Conservation (phyloP, 164 flowering plant genomes). For the Cinnamomum chago region DNA sequence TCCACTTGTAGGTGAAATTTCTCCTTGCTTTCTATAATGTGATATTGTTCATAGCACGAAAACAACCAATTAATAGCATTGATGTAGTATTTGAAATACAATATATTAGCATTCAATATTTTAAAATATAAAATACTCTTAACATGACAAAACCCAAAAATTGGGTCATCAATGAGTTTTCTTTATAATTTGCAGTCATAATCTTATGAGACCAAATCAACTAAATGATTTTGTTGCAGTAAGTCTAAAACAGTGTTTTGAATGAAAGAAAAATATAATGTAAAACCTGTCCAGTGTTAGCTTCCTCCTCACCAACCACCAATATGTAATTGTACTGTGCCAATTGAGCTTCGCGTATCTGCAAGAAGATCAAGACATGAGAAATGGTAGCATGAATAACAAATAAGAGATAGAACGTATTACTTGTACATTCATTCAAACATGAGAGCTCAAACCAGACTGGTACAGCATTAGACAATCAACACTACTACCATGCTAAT, state of each 20-base stretch:
- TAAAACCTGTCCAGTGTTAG: conserved; percentile 61
- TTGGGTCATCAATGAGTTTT: not conserved
- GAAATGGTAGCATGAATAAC: not conserved
- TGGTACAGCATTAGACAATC: not conserved
- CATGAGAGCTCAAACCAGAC: not conserved
- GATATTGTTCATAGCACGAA: no score
- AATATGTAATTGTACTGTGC: conserved; percentile 92
- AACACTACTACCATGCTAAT: not conserved
- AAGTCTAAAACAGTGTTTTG: conserved; percentile 5
- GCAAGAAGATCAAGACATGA: conserved; percentile 6
- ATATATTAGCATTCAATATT: no score
- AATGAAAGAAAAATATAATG: not conserved
- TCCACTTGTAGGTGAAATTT: not conserved
- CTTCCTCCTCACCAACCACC: conserved; percentile 95
- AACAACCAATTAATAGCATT: no score
- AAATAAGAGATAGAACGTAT: not conserved
- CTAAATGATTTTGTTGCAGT: not conserved
- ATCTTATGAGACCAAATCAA: not conserved
- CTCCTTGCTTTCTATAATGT: not conserved
- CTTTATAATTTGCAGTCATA: no score
- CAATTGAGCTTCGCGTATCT: conserved; percentile 96
- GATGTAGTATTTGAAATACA: no score
- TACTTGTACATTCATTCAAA: not conserved
- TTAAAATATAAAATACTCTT: no score
- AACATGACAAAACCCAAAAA: not conserved